These are phyloP conservation scores for Citrus hindsii DNA, from an alignment of 345 rosid genomes.

Conservation along the genomic window DNA sequence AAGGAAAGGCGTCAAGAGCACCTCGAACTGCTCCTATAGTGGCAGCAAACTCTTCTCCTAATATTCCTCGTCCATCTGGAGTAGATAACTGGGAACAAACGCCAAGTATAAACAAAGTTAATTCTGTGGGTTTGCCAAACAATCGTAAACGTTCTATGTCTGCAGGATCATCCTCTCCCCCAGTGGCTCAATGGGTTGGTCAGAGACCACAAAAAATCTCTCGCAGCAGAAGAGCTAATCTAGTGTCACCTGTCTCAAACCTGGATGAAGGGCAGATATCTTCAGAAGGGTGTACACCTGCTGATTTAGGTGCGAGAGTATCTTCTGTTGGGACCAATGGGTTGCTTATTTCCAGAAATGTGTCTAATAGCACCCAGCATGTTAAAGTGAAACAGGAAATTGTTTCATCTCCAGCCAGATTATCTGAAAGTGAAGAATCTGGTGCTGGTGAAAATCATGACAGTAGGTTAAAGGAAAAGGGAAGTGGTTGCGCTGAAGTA, in stretches of 20 bases:
- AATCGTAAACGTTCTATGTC: slow-evolving; percentile 47
- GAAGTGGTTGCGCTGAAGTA: slow-evolving; percentile 21
- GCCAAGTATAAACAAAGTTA: slow-evolving; percentile 31
- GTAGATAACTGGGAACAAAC: slow-evolving; percentile 43
- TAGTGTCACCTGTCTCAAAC: slow-evolving; percentile 52
- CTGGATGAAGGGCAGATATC: slow-evolving; percentile 43
- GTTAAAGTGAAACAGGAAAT: slow-evolving; percentile 39
- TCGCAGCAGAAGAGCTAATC: slow-evolving; percentile 54
- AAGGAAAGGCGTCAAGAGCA: slow-evolving; percentile 51
- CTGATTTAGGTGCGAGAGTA: slow-evolving; percentile 34
- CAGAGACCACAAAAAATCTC: slow-evolving; percentile 56
- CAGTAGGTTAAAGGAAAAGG: slow-evolving; percentile 35
- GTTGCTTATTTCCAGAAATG: slow-evolving; percentile 26
- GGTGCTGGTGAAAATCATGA: slow-evolving; percentile 43
- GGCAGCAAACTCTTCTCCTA: slow-evolving; percentile 36
- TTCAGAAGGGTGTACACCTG: slow-evolving; percentile 34
- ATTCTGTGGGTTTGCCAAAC: slow-evolving; percentile 29
- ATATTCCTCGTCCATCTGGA: slow-evolving; percentile 32
- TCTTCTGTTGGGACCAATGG: slow-evolving; percentile 32
- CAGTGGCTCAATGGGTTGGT: slow-evolving; percentile 58
- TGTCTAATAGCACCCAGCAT: slow-evolving; percentile 33
- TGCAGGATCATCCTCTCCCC: slow-evolving; percentile 45
- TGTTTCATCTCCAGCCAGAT: slow-evolving; percentile 47
- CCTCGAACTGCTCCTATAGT: slow-evolving; percentile 40
- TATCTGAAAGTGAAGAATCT: slow-evolving; percentile 59